A percentile compares a stretch with the other conserved stretches of the same genome.
These are phyloP conservation scores for Acacia concinna DNA, from an alignment of 331 rosid genomes.

Conservation along the genomic window DNA sequence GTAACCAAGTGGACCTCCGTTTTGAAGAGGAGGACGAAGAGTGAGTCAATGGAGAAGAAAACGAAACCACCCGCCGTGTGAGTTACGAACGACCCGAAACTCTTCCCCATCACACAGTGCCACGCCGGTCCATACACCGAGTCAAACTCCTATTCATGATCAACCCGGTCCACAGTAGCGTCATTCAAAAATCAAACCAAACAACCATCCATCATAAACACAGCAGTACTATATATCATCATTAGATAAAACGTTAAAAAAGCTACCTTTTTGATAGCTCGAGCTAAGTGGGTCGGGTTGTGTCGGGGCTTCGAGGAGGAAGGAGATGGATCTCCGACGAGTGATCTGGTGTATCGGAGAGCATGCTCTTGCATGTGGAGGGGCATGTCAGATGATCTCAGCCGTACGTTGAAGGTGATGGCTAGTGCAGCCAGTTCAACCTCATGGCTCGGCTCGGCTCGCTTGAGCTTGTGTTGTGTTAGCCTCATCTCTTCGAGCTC, in stretches of 20 bases:
- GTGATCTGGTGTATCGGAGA: conserved; percentile 50
- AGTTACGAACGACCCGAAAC: conserved; percentile 74
- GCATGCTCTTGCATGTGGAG: conserved; percentile 65
- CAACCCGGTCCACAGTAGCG: neutral
- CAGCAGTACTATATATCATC: neutral
- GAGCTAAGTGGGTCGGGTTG: conserved; percentile 52
- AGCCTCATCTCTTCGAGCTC: conserved; percentile 25
- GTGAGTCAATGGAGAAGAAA: conserved; percentile 66
- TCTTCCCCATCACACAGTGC: conserved; percentile 75
- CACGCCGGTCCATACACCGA: conserved; percentile 61
- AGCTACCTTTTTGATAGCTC: conserved; percentile 65
- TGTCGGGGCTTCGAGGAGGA: conserved; percentile 27
- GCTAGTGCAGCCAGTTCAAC: conserved; percentile 53
- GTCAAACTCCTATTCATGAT: conserved; percentile 75
- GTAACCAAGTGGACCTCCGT: conserved; percentile 57
- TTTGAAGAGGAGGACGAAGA: conserved; percentile 68
- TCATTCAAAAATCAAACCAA: neutral
- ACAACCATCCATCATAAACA: neutral
- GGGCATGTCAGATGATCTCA: conserved; percentile 73
- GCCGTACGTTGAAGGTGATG: conserved; percentile 49
- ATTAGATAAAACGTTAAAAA: neutral
- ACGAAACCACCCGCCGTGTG: conserved; percentile 66
- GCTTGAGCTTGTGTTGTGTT: neutral
- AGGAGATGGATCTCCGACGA: conserved; percentile 28
- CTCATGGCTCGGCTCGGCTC: conserved; percentile 20